Evolutionary conservation across 176 grass and related monocot species (phyloP).

Genomic region (Musa troglodytarum): DNA sequence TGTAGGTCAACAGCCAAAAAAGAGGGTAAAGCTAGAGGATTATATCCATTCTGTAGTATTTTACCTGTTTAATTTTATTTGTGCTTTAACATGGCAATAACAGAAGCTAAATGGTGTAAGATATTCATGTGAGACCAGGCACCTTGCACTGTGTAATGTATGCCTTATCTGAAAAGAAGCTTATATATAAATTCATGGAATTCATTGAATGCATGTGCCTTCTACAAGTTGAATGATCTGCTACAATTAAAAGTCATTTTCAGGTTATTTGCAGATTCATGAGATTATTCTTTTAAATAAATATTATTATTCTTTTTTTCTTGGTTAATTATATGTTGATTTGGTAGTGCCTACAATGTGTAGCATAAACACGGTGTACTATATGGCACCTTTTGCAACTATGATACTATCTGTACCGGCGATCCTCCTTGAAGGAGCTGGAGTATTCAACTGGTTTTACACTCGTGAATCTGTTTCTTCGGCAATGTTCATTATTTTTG

Average conservation of each 20-base stretch:
- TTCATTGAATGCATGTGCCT: not conserved
- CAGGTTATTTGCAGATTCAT: not conserved
- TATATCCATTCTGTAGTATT: no score
- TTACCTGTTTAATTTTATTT: no score
- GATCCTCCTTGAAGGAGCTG: slow-evolving; percentile 66
- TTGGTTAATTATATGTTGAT: not conserved
- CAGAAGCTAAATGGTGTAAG: no score
- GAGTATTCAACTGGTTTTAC: slow-evolving; percentile 91
- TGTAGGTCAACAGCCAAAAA: no score
- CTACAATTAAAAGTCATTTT: not conserved
- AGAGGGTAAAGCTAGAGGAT: no score
- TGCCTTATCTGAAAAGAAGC: not conserved
- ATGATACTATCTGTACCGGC: slow-evolving; percentile 88
- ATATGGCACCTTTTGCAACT: slow-evolving; percentile 98
- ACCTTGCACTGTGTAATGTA: not conserved
- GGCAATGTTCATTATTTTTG: slow-evolving; percentile 62
- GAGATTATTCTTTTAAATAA: not conserved
- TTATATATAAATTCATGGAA: not conserved
- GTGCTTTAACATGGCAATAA: no score
- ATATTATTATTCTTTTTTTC: not conserved
- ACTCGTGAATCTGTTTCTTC: slow-evolving; percentile 53
- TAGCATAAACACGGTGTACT: slow-evolving; percentile 98
- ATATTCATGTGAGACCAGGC: no score
- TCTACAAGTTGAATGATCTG: not conserved
- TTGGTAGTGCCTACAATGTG: slow-evolving; percentile 11